Percentiles rank a stretch among this genome's conserved stretches.
These are phyloP conservation scores for Phytopythium aichiense DNA, from an alignment of 352 stramenopile species.

Conservation along the genomic window DNA sequence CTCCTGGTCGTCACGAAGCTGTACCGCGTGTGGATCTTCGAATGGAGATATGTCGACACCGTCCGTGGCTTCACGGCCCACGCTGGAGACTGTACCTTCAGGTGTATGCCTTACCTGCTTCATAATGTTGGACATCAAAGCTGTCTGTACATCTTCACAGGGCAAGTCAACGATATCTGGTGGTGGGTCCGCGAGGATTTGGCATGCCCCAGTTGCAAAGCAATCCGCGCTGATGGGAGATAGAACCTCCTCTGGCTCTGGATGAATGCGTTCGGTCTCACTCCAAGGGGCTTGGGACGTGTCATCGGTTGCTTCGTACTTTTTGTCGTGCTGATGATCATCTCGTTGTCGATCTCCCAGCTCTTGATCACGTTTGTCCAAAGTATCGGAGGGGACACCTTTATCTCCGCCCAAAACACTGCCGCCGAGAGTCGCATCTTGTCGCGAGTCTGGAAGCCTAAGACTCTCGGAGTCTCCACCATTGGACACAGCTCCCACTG, in stretches of 20 bases:
- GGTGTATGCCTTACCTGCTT: not conserved
- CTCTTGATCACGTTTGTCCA: not conserved
- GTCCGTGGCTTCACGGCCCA: not conserved
- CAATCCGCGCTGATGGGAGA: not conserved
- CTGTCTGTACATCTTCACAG: not conserved
- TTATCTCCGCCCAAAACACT: not conserved
- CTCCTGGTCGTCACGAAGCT: not conserved
- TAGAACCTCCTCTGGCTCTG: not conserved
- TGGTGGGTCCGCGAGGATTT: not conserved
- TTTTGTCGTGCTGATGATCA: not conserved
- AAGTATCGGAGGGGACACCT: not conserved
- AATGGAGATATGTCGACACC: not conserved
- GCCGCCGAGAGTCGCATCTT: not conserved
- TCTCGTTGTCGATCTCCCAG: not conserved
- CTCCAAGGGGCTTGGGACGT: not conserved
- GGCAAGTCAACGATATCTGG: not conserved
- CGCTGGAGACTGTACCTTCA: not conserved
- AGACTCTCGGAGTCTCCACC: not conserved
- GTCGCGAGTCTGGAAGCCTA: not conserved
- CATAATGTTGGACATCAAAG: not conserved
- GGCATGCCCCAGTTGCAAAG: not conserved
- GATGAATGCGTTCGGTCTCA: not conserved
- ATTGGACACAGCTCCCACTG: not conserved
- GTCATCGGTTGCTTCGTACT: not conserved
- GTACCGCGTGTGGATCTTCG: not conserved